Conservation (phyloP, 2,329 filamentous ascomycete species). For the Ascochyta lentis region DNA sequence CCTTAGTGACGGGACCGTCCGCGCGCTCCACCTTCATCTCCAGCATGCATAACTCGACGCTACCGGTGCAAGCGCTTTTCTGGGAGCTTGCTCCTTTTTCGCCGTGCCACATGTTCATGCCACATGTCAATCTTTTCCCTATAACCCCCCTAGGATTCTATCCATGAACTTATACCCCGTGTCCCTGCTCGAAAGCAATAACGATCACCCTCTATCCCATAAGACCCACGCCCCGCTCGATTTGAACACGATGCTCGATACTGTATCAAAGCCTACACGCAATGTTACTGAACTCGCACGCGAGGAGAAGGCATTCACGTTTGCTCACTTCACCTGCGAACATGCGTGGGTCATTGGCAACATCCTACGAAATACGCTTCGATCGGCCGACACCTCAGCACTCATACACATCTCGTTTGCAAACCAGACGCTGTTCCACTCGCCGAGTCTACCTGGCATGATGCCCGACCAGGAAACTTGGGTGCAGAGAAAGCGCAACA, state of each 20-base stretch:
- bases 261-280: conserved; percentile 42
- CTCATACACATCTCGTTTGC: conserved; percentile 71
- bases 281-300: conserved; percentile 50
- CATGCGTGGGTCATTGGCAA: conserved; percentile 72
- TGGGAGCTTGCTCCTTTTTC: conserved; percentile 8
- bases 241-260: conserved; percentile 17
- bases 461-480: conserved; percentile 75
- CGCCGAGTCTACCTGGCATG: conserved; percentile 69
- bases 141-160: not conserved
- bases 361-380: conserved; percentile 68
- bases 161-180: conserved; percentile 16
- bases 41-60: conserved; percentile 11
- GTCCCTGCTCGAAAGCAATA: conserved; percentile 8
- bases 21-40: conserved; percentile 15
- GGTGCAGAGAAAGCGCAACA: conserved; percentile 69
- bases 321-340: conserved; percentile 65
- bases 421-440: conserved; percentile 72
- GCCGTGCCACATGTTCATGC: conserved; percentile 8
- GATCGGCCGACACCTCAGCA: conserved; percentile 60
- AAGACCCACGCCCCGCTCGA: conserved; percentile 12
- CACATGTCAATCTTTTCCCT: conserved; percentile 3
- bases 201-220: not conserved
- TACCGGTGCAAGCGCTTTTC: conserved; percentile 5
- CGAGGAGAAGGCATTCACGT: conserved; percentile 54
- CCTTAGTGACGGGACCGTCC: conserved; percentile 5